Conservation (phyloP, 2,329 filamentous ascomycete species). For the Fusarium secorum region DNA sequence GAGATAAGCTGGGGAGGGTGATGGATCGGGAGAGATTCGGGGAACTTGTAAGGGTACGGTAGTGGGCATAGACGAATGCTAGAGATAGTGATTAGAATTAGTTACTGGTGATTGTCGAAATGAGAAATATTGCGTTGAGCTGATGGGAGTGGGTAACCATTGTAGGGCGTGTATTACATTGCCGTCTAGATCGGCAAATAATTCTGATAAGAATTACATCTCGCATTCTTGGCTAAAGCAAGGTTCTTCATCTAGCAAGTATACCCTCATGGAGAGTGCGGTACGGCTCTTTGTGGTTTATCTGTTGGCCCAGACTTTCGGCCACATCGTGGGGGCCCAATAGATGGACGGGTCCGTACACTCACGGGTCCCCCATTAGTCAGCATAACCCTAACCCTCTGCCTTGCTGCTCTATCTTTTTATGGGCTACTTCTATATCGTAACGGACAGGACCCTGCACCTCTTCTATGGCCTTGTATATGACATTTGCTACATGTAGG, state of each 20-base stretch:
- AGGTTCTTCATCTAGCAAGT: neutral
- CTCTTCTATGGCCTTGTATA: too few relatives aligned
- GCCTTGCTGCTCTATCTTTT: too few relatives aligned
- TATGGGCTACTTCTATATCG: too few relatives aligned
- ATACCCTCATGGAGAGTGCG: neutral
- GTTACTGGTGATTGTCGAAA: neutral
- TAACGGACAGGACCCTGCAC: too few relatives aligned
- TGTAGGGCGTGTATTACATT: neutral
- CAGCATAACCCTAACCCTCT: too few relatives aligned
- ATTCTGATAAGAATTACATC: neutral
- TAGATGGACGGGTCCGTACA: too few relatives aligned
- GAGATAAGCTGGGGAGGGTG: conserved; percentile 1
- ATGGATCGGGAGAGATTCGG: neutral
- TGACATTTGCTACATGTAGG: too few relatives aligned
- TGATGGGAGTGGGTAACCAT: neutral
- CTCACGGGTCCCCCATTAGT: too few relatives aligned
- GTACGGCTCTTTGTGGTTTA: neutral
- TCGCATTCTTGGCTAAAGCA: fast-evolving
- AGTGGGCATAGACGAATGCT: neutral
- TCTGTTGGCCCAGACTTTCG: neutral
- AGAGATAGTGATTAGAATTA: neutral
- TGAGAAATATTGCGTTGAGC: neutral
- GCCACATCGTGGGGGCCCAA: neutral
- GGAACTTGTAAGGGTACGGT: neutral
- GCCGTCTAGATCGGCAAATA: neutral